phyloP scores from a whole-genome alignment of 2,329 filamentous ascomycete species.

The Paraphoma sp. region DNA sequence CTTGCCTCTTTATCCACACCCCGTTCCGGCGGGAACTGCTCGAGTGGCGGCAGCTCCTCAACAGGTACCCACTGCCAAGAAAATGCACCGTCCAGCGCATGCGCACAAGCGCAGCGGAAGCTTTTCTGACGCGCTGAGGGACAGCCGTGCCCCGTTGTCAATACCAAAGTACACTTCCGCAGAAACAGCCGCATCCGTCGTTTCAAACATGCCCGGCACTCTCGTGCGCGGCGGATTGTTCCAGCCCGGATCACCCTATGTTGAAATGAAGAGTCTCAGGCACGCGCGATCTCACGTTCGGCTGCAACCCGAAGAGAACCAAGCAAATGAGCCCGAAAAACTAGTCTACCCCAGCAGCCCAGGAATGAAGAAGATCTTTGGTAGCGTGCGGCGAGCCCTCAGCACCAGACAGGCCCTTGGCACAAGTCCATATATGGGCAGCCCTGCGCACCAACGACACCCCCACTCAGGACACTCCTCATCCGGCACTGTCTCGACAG shows the following conservation, averaged over 20 bases:
- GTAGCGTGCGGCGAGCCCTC: constrained; percentile 82
- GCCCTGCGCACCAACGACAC: constrained; percentile 26
- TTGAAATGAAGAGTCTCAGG: constrained; percentile 60
- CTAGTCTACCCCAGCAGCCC: constrained; percentile 51
- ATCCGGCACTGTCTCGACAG: constrained; percentile 29
- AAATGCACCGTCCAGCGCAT: constrained; percentile 33
- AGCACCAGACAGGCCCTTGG: constrained; percentile 61
- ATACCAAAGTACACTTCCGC: constrained; percentile 52
- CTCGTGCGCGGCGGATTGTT: constrained; percentile 86
- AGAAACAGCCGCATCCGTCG: constrained; percentile 59
- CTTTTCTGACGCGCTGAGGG: constrained; percentile 82
- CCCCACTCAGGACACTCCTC: constrained; percentile 35
- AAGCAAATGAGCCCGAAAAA: constrained; percentile 31
- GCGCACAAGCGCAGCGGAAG: constrained; percentile 86
- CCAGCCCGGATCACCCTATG: constrained; percentile 81
- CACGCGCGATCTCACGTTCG: constrained; percentile 42
- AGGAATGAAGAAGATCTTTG: constrained; percentile 84
- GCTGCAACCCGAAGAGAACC: background rate
- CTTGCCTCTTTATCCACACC: constrained; percentile 47
- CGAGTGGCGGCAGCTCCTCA: constrained; percentile 41
- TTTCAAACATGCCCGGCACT: constrained; percentile 76
- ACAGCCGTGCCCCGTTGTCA: constrained; percentile 64
- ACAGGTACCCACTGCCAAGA: constrained; percentile 32
- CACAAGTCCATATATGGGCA: constrained; percentile 30
- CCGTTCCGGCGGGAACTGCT: constrained; percentile 37